Conservation (phyloP, 2,329 filamentous ascomycete genomes). For the Ophiostoma australiae region DNA sequence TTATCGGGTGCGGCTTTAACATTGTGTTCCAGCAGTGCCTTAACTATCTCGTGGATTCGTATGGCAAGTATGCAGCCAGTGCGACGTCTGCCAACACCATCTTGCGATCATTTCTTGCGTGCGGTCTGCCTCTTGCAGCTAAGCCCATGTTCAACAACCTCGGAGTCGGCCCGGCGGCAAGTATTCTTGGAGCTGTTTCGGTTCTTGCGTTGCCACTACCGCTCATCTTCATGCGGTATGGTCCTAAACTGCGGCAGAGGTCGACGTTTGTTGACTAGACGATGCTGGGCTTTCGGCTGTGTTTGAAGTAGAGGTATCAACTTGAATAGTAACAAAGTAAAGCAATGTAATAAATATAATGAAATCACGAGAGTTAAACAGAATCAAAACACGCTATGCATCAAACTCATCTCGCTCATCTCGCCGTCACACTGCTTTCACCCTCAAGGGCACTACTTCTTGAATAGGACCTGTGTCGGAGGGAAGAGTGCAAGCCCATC, state of each 20-base stretch:
- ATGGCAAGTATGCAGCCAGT: slow-evolving; percentile 54
- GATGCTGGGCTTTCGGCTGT: not conserved
- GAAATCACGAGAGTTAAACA: not conserved
- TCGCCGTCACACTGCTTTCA: not conserved
- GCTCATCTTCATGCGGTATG: slow-evolving; percentile 38
- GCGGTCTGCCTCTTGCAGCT: slow-evolving; percentile 55
- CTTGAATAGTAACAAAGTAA: not conserved
- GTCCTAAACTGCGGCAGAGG: slow-evolving; percentile 20
- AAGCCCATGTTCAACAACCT: slow-evolving; percentile 52
- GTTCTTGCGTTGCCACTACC: slow-evolving; percentile 44
- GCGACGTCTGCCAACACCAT: slow-evolving; percentile 62
- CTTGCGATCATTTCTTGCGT: slow-evolving; percentile 52
- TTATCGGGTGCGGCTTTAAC: slow-evolving; percentile 45
- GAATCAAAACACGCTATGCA: not conserved
- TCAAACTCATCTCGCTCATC: not conserved
- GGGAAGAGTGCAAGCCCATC: slow-evolving; percentile 25
- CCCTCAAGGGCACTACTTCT: not conserved
- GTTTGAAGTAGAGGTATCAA: not conserved
- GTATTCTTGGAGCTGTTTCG: slow-evolving; percentile 35
- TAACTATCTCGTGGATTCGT: slow-evolving; percentile 51
- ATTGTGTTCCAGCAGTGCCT: slow-evolving; percentile 46
- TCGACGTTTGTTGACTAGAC: slow-evolving; percentile 24
- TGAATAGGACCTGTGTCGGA: slow-evolving; percentile 25
- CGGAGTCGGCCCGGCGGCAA: slow-evolving; percentile 27
- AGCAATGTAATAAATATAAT: not conserved